Evolutionary conservation across 768 basidiomycete genomes (phyloP).

Genomic region (Suillus brevipes): DNA sequence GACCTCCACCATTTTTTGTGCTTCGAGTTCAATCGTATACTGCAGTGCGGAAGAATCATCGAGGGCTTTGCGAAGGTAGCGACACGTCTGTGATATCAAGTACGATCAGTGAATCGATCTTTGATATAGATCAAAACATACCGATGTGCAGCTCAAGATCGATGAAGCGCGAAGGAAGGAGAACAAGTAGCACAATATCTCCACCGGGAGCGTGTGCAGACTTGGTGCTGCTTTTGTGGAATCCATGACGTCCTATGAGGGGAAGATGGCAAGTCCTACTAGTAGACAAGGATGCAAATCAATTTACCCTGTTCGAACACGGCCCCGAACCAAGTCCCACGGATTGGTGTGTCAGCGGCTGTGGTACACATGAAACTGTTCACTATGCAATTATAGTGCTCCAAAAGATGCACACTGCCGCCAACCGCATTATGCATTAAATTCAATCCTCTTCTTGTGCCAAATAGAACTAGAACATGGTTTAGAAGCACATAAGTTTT

Average conservation of each 20-base stretch:
- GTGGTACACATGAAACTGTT: not conserved
- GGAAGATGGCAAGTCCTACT: too few species aligned
- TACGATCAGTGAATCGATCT: not conserved
- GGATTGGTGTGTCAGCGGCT: not conserved
- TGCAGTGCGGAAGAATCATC: not conserved
- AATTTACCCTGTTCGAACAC: not conserved
- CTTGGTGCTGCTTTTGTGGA: not conserved
- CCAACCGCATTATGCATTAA: too few species aligned
- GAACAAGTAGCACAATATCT: not conserved
- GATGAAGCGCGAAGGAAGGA: not conserved
- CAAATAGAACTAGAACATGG: not conserved
- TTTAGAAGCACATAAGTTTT: not conserved
- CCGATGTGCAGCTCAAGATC: not conserved
- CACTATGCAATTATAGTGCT: not conserved
- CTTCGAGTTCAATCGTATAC: constrained; percentile 3
- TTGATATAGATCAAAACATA: not conserved
- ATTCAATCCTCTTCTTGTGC: not conserved
- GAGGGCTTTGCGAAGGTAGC: constrained; percentile 3
- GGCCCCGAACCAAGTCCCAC: not conserved
- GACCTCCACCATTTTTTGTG: not conserved
- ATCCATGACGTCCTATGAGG: not conserved
- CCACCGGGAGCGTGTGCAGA: not conserved
- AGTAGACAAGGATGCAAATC: not conserved
- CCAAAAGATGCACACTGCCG: not conserved
- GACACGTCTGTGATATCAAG: not conserved